Evolutionary conservation across 805 yeast species (phyloP), one percentile per base, ranked within the genome.

Genomic region (Ogataea dorogensis): DNA sequence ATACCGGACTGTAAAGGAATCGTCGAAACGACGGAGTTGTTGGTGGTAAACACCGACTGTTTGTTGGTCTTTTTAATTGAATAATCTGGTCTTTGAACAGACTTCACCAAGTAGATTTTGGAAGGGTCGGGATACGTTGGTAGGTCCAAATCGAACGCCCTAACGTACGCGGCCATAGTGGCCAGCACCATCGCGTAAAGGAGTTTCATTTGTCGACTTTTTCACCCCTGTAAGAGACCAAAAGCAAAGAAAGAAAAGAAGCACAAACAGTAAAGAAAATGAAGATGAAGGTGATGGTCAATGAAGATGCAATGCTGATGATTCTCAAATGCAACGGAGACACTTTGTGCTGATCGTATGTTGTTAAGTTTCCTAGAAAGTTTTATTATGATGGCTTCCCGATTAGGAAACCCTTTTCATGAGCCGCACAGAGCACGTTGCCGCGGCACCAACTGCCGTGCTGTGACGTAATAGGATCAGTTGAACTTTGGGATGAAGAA

Each of bases 101-200:
- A 30, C 11, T 23, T 22, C 19, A 43, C 44, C 31, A 21, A 16
- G 24, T 33, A 43, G 18, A 63, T 59, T 46, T 61, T 44, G 34
- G 31, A 17, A 17, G 40, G 18, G 24, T 33, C 29, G 12, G 24
- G 28, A 12, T 17, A 36, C 17, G 40, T 14, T 6, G 44, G 40
- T 11, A 13, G 18, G 12, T 25, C 25, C 9, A 23, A 24, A 27
- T 24, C 20, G 40, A 40, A 40, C 12, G 40, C 29, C 8, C 10
- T 24, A 7, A 21, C 24, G 12, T 33, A 24, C 12, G 36, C 24
- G 13, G 22, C 24, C 20, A 28, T 3, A 8, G 39, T 17, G 6
- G 24, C 14, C 17, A 24, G 17, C 18, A 13, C 24, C 8, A 14
- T 12, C 32, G 14, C n/a, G n/a, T n/a, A n/a, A n/a, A 4, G 13